Conservation (phyloP, 1,284 basidiomycete genomes). For the Cryptococcus wingfieldii region DNA sequence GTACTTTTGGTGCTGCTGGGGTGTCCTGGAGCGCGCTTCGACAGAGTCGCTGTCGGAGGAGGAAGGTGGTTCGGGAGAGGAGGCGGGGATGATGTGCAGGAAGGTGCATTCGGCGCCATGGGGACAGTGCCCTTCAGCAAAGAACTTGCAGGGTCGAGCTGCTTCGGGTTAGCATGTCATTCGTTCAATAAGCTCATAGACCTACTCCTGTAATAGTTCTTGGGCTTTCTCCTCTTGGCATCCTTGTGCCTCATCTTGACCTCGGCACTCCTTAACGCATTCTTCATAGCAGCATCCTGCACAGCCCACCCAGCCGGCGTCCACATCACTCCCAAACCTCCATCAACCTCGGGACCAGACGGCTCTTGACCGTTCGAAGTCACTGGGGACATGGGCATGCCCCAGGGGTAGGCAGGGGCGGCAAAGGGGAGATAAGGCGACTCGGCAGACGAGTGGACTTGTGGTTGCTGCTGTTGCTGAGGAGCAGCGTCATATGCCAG, state of each 20-base stretch:
- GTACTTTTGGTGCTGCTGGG: conserved; percentile 11
- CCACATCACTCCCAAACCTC: conserved; percentile 35
- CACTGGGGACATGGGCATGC: conserved; percentile 36
- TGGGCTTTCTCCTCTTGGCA: conserved; percentile 13
- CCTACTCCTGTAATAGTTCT: conserved; percentile 41
- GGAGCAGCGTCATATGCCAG: not conserved
- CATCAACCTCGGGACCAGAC: conserved; percentile 13
- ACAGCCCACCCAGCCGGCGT: conserved; percentile 43
- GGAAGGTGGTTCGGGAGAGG: conserved; percentile 8
- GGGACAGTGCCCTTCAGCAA: conserved; percentile 38
- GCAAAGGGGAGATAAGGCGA: not conserved
- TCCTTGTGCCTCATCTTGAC: conserved; percentile 11
- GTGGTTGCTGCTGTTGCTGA: not conserved
- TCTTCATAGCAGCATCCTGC: conserved; percentile 38
- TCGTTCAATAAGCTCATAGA: not conserved
- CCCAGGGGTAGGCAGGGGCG: conserved; percentile 33
- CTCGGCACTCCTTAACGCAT: conserved; percentile 23
- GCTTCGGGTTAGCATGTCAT: not conserved
- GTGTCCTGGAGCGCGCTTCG: not conserved
- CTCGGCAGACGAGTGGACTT: not conserved
- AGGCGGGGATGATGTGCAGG: conserved; percentile 17
- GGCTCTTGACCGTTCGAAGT: conserved; percentile 7
- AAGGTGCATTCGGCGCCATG: conserved; percentile 44
- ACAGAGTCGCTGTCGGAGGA: conserved; percentile 10
- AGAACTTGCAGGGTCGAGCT: conserved; percentile 43